Percentiles rank a stretch among this genome's conserved stretches.
Conservation (phyloP, 1,139 yeast genomes). For the Sugiyamaella novakii region DNA sequence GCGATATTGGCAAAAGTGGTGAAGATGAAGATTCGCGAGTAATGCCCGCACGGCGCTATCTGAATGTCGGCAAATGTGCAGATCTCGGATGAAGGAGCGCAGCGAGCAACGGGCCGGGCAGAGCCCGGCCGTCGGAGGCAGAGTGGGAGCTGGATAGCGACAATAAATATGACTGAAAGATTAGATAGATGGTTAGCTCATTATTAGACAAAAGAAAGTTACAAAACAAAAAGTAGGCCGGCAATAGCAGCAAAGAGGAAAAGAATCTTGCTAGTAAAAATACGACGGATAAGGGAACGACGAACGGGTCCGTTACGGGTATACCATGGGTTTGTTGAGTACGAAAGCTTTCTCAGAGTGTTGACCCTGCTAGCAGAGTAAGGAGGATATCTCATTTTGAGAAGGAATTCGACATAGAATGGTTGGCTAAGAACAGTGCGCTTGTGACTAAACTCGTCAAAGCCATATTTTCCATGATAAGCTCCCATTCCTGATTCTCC, state of each 20-base stretch:
- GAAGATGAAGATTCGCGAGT: not conserved
- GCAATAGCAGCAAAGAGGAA: slow-evolving; percentile 19
- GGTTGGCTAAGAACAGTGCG: slow-evolving; percentile 72
- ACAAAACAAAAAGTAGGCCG: slow-evolving; percentile 17
- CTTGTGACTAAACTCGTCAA: slow-evolving; percentile 73
- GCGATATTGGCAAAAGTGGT: not conserved
- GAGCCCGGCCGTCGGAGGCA: not conserved
- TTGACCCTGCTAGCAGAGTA: slow-evolving; percentile 46
- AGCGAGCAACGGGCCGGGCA: not conserved
- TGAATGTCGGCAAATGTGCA: not conserved
- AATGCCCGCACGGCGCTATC: slow-evolving; percentile 4
- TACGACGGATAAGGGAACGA: slow-evolving; percentile 24
- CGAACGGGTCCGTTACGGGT: slow-evolving; percentile 32
- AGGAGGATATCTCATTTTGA: slow-evolving; percentile 73
- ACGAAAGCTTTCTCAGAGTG: slow-evolving; percentile 21
- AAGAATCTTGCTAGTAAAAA: slow-evolving; percentile 21
- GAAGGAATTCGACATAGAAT: slow-evolving; percentile 60
- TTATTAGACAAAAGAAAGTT: not conserved
- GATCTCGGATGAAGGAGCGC: too few relatives aligned
- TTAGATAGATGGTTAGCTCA: too few relatives aligned
- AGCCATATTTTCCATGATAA: slow-evolving; percentile 79
- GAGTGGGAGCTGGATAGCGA: too few relatives aligned
- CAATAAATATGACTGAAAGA: too few relatives aligned
- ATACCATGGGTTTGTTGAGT: slow-evolving; percentile 29
- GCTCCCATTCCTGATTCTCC: slow-evolving; percentile 73